Evolutionary conservation across 768 basidiomycete species (phyloP), one percentile per base, ranked within the genome.

Genomic region (Sporobolomyces roseus): DNA sequence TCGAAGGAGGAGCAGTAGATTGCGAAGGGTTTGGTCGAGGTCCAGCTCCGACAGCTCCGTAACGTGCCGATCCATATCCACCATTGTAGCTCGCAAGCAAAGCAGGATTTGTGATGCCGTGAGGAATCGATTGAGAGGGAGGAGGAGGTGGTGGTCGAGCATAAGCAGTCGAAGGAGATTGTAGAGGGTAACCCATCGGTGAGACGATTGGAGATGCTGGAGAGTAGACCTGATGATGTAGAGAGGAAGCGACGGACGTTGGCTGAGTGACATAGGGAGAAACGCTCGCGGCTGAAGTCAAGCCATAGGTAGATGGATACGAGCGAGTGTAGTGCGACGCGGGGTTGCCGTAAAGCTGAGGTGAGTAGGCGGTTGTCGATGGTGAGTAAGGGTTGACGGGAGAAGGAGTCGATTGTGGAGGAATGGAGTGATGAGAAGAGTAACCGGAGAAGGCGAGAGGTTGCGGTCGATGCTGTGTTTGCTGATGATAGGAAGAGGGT

Each of bases 71-170:
- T 4, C 62, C 61, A 23, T 63, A 64, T 4, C 38, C 56, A 13
- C 56, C 56, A 27, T 43, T 58, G 63, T 54, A 70, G 35, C 45
- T 65, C 30, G 71, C 71, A 50, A 72, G 52, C n/a, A 72, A 61
- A 2, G 66, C 66, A 13, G 71, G 71, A 58, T 72, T 72, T 23
- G 71, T 72, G 63, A 72, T 66, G 25, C 59, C 59, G 45, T 61
- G 60, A 23, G 55, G 69, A 55, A 16, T 35, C 38, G 29, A 38
- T 25, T n/a, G 41, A 27, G 43, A 30, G 13, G 54, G 5, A 5
- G 54, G 45, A 23, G 43, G 53, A 25, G 38, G 38, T 17, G 48
- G 46, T 38, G n/a, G 54, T 14, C 46, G 71, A 35, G 36, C 53
- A 54, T 60, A 67, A 49, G 55, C 62, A 59, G 25, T 48, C 29